Percentiles rank a stretch among this genome's conserved stretches.
phyloP scores from a whole-genome alignment of 2,329 filamentous ascomycete genomes.

The Boeremia exigua region DNA sequence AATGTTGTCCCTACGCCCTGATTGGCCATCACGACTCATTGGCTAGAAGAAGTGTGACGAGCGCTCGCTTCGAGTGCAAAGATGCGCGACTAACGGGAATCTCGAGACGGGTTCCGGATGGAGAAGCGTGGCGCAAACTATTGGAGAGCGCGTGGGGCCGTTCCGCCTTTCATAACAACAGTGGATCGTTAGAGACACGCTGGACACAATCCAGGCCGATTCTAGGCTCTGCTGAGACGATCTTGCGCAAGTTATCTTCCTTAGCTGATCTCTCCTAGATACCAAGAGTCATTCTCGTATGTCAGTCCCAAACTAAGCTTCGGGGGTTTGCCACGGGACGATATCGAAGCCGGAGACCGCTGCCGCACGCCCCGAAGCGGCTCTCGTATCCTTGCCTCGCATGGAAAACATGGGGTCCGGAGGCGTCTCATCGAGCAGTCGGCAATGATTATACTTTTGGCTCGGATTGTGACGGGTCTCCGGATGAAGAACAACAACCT shows the following conservation, averaged over 20 bases:
- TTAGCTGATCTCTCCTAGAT: not conserved
- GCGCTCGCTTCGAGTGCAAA: not conserved
- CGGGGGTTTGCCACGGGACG: no score
- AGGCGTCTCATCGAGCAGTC: not conserved
- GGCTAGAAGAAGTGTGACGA: not conserved
- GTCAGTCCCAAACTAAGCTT: not conserved
- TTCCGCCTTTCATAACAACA: not conserved
- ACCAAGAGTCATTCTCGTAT: not conserved
- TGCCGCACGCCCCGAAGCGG: not conserved
- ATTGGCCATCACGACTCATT: not conserved
- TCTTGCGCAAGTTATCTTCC: not conserved
- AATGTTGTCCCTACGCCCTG: not conserved
- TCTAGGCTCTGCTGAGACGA: not conserved
- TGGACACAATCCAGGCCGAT: not conserved
- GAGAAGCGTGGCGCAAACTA: not conserved
- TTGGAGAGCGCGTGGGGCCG: not conserved
- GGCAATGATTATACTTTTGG: not conserved
- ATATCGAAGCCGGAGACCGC: not conserved
- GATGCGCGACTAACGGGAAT: not conserved
- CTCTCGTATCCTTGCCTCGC: not conserved
- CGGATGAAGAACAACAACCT: slow-evolving; percentile 11
- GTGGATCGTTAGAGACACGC: not conserved
- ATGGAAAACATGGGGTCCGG: not conserved
- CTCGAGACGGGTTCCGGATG: slow-evolving; percentile 1
- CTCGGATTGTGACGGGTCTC: slow-evolving; percentile 7